Conservation (phyloP, 2,329 filamentous ascomycete genomes). For the Claviceps capensis region DNA sequence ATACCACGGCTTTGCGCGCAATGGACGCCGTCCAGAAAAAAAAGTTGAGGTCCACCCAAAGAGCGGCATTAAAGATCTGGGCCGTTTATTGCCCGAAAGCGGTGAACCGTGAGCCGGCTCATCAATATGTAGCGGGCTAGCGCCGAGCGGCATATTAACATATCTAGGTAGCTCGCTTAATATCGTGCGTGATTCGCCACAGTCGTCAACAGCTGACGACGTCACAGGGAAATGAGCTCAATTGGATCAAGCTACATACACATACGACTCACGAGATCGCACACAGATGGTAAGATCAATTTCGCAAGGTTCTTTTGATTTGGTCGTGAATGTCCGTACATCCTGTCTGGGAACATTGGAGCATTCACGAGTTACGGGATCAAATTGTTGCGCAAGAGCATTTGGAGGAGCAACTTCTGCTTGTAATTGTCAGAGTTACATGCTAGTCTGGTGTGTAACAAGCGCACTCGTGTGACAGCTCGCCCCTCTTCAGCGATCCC, state of each 20-base stretch:
- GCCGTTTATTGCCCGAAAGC: slow-evolving; percentile 15
- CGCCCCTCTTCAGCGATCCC: slow-evolving; percentile 14
- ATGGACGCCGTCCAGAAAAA: slow-evolving; percentile 15
- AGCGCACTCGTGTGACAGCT: slow-evolving; percentile 15
- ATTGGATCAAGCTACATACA: too few species aligned
- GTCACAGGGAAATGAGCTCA: too few species aligned
- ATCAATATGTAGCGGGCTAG: too few species aligned
- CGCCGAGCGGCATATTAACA: too few species aligned
- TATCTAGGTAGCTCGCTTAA: not conserved
- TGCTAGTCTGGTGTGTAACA: slow-evolving; percentile 12
- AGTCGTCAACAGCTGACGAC: not conserved
- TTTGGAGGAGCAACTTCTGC: slow-evolving; percentile 12
- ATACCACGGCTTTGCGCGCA: not conserved
- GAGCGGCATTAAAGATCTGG: slow-evolving; percentile 13
- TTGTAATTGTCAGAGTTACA: slow-evolving; percentile 14
- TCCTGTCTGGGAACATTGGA: not conserved
- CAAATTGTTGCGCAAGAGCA: not conserved
- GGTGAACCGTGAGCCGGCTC: slow-evolving; percentile 11
- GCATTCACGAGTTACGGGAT: too few species aligned
- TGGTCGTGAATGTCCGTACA: too few species aligned
- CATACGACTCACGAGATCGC: too few species aligned
- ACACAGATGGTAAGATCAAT: too few species aligned
- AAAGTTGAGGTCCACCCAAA: slow-evolving; percentile 13
- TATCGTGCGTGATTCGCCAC: not conserved
- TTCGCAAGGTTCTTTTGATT: too few species aligned